Percentiles rank a stretch among this genome's conserved stretches.
phyloP scores from a whole-genome alignment of 2,329 filamentous ascomycete species.

The Biscogniauxia sp. region DNA sequence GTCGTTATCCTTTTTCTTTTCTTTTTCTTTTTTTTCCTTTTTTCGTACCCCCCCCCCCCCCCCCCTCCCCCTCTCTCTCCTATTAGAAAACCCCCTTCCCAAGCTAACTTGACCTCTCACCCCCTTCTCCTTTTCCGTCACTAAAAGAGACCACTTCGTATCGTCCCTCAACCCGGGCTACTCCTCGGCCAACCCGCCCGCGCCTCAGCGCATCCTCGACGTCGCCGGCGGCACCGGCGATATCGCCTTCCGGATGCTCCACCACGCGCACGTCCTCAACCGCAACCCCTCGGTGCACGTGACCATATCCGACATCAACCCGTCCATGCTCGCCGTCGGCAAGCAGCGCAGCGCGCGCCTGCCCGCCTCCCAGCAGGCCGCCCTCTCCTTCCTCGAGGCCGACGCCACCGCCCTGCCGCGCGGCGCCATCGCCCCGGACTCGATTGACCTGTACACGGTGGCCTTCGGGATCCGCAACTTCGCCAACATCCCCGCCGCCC shows the following conservation, averaged over 20 bases:
- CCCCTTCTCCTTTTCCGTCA: not conserved
- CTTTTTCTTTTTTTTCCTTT: not conserved
- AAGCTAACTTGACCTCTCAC: slow-evolving; percentile 3
- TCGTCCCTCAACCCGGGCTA: slow-evolving; percentile 82
- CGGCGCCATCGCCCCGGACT: slow-evolving; percentile 59
- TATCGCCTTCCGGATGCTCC: slow-evolving; percentile 94
- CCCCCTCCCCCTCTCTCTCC: not conserved
- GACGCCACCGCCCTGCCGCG: slow-evolving; percentile 76
- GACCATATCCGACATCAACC: slow-evolving; percentile 94
- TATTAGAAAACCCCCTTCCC: not conserved
- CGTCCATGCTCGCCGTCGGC: slow-evolving; percentile 88
- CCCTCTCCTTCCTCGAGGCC: slow-evolving; percentile 77
- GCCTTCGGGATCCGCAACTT: slow-evolving; percentile 98
- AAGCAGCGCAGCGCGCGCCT: slow-evolving; percentile 68
- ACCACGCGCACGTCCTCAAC: slow-evolving; percentile 80
- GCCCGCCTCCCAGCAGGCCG: slow-evolving; percentile 52
- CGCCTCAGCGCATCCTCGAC: slow-evolving; percentile 77
- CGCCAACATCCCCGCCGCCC: slow-evolving; percentile 80
- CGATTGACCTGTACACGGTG: slow-evolving; percentile 94
- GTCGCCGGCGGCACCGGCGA: slow-evolving; percentile 96
- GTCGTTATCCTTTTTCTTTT: too few relatives aligned
- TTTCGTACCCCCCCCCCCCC: slow-evolving; percentile 1
- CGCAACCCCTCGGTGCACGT: slow-evolving; percentile 77
- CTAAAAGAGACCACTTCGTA: slow-evolving; percentile 78
- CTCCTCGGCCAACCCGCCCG: slow-evolving; percentile 41